A percentile compares a stretch with the other conserved stretches of the same genome.
Evolutionary conservation across 176 grass and related monocot species (phyloP).

Genomic region (Phoenix dactylifera): DNA sequence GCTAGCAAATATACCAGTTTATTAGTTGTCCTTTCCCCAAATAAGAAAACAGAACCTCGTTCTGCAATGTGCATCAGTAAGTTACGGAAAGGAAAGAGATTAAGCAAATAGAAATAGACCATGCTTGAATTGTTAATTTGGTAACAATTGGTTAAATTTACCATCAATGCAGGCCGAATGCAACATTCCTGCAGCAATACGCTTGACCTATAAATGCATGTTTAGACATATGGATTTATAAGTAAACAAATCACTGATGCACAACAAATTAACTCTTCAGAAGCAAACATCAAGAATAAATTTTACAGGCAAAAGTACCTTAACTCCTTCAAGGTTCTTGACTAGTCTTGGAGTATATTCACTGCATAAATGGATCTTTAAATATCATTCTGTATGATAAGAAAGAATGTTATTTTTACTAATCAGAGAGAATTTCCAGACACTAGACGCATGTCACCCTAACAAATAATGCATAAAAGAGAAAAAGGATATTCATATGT

Average conservation of each 20-base stretch:
- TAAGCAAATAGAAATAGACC: too few relatives aligned
- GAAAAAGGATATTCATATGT: too few relatives aligned
- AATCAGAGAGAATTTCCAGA: constrained; percentile 7
- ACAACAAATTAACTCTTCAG: background rate
- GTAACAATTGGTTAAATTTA: constrained; percentile 20
- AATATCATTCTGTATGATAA: constrained; percentile 22
- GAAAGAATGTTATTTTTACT: constrained; percentile 19
- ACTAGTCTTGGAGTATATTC: constrained; percentile 96
- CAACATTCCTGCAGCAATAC: constrained; percentile 83
- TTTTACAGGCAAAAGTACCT: constrained; percentile 37
- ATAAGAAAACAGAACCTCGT: constrained; percentile 69
- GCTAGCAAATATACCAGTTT: constrained; percentile 48
- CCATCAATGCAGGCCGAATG: constrained; percentile 92
- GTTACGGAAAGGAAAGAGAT: too few relatives aligned
- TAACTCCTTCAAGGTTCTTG: constrained; percentile 63
- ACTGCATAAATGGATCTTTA: constrained; percentile 56
- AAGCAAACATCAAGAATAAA: background rate
- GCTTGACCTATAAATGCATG: constrained; percentile 45
- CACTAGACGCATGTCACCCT: too few relatives aligned
- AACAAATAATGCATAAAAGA: too few relatives aligned
- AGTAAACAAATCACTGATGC: constrained; percentile 7
- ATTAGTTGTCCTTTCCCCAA: constrained; percentile 60
- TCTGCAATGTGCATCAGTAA: constrained; percentile 32
- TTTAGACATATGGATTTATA: background rate
- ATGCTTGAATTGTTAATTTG: too few relatives aligned